Percentiles rank a stretch among this genome's conserved stretches.
Conservation (phyloP, 1,284 basidiomycete species). For the Takashimella tepidaria region DNA sequence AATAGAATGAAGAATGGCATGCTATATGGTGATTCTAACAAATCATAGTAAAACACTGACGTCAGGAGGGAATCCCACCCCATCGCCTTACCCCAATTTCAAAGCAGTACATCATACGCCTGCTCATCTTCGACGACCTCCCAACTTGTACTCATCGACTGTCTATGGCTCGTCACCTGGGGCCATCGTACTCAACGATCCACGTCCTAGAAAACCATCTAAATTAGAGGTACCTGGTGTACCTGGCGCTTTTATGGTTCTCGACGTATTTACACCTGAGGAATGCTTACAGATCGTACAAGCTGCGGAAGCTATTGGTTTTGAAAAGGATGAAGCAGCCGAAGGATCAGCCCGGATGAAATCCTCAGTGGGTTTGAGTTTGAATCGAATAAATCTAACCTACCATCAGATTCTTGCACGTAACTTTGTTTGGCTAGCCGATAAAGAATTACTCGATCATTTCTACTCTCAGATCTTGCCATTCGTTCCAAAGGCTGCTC, state of each 20-base stretch:
- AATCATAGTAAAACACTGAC: too few relatives aligned
- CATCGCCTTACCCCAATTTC: conserved; percentile 31
- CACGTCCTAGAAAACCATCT: conserved; percentile 16
- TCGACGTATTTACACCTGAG: conserved; percentile 51
- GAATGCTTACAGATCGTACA: conserved; percentile 53
- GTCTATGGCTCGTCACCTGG: conserved; percentile 51
- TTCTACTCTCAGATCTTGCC: conserved; percentile 51
- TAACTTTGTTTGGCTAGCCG: conserved; percentile 57
- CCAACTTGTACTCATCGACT: conserved; percentile 53
- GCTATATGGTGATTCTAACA: conserved; percentile 26
- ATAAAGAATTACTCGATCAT: conserved; percentile 49
- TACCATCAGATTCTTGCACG: conserved; percentile 49
- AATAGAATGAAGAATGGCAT: conserved; percentile 33
- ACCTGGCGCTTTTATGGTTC: conserved; percentile 52
- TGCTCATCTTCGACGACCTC: conserved; percentile 49
- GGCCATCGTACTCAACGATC: conserved; percentile 48
- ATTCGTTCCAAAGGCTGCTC: conserved; percentile 46
- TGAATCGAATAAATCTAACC: too few relatives aligned
- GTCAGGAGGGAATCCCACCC: conserved; percentile 12
- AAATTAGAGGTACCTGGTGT: conserved; percentile 48
- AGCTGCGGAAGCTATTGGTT: conserved; percentile 52
- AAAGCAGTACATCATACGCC: conserved; percentile 40
- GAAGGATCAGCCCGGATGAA: conserved; percentile 51
- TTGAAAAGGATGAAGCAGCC: conserved; percentile 54
- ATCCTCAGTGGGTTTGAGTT: conserved; percentile 43